Evolutionary conservation across 169 alveolate species (phyloP).

Genomic region (Neospora caninum): DNA sequence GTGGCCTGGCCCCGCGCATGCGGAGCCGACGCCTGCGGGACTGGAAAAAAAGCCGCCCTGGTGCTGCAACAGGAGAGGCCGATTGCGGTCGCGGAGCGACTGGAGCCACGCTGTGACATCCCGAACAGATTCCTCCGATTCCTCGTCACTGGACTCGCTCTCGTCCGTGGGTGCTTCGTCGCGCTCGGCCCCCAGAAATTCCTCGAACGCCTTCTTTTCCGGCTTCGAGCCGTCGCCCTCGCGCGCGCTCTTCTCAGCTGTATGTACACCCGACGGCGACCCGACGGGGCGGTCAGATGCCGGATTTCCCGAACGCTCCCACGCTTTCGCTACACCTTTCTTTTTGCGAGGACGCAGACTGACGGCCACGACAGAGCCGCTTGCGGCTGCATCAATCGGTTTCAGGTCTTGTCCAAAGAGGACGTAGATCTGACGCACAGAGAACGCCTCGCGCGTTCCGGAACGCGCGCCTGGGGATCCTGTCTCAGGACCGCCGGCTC

Average conservation of each 20-base stretch:
- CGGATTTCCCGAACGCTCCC: not conserved
- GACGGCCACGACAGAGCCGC: slow-evolving; percentile 47
- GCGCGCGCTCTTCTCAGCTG: no score
- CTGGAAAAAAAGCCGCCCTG: not conserved
- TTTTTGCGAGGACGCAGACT: slow-evolving; percentile 1
- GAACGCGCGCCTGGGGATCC: not conserved
- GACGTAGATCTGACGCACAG: slow-evolving; percentile 15
- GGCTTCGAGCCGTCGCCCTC: not conserved
- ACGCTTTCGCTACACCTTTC: not conserved
- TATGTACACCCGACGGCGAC: not conserved
- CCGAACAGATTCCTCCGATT: not conserved
- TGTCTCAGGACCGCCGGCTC: no score
- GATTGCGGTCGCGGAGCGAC: not conserved
- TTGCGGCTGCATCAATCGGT: slow-evolving; percentile 24
- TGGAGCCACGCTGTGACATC: slow-evolving; percentile 46
- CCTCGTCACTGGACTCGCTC: not conserved
- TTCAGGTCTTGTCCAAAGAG: slow-evolving; percentile 29
- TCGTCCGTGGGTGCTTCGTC: not conserved
- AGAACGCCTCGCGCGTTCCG: not conserved
- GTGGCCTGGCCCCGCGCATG: not conserved
- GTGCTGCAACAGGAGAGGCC: slow-evolving; percentile 1
- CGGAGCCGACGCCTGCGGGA: not conserved
- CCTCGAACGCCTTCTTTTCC: not conserved
- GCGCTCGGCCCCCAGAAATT: not conserved
- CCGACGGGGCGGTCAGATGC: not conserved